phyloP scores from a whole-genome alignment of 257 asterid species.

The Gardenia jasminoides region DNA sequence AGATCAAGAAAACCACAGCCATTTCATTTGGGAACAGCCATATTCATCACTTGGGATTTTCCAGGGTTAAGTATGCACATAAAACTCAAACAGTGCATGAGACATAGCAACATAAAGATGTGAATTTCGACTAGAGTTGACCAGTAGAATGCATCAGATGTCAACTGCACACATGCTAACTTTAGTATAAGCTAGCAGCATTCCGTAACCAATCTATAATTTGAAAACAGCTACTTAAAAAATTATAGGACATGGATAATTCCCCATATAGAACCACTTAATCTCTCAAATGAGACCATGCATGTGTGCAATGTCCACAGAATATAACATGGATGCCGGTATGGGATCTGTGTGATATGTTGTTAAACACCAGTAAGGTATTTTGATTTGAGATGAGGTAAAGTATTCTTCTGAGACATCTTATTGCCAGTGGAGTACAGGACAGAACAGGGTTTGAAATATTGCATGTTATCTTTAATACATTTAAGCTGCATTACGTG shows the following conservation, averaged over 20 bases:
- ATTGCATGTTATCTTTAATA: too few relatives aligned
- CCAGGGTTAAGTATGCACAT: background rate
- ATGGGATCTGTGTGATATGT: too few relatives aligned
- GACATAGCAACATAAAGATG: background rate
- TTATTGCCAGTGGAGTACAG: too few relatives aligned
- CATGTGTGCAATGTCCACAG: too few relatives aligned
- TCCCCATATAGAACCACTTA: too few relatives aligned
- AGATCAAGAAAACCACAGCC: background rate
- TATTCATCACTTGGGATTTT: background rate
- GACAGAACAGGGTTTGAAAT: too few relatives aligned
- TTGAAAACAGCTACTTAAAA: background rate
- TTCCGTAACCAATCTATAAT: background rate
- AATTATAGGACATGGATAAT: background rate
- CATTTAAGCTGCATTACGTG: too few relatives aligned
- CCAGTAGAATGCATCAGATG: background rate
- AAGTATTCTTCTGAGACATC: too few relatives aligned
- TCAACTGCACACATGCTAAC: background rate
- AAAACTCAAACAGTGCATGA: background rate
- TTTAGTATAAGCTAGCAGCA: background rate
- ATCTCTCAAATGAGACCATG: too few relatives aligned
- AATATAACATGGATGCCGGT: too few relatives aligned
- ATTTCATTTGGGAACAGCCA: background rate
- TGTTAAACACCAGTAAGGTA: too few relatives aligned
- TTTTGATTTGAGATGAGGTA: too few relatives aligned
- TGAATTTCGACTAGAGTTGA: background rate